Evolutionary conservation across 495 filamentous ascomycete genomes (phyloP), one percentile per base, ranked within the genome.

Genomic region (Cudoniella acicularis): DNA sequence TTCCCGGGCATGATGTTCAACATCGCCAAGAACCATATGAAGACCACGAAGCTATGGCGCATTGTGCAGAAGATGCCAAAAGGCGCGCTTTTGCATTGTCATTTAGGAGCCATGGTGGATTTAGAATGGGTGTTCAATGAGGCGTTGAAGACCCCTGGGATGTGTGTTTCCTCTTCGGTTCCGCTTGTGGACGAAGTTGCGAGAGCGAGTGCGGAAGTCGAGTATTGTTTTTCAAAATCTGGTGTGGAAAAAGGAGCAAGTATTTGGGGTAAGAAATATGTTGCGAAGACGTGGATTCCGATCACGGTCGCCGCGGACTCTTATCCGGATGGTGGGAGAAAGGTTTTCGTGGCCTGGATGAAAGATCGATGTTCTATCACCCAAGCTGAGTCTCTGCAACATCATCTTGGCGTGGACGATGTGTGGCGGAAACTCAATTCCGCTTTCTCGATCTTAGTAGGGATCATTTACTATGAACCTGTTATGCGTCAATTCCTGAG

Each of bases 1-100:
- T 86, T 87, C 68, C 91, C 90, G 1, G 91, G 92, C 1, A 92
- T 94, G 82, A 91, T 92, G 85, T 95, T 95, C 67, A 83, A 80
- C 8, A 74, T 89, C 20, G 89, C 89, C 54, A 91, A 88, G 68
- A 78, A 81, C n/a, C 77, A 83, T 17, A 90, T 96, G 83, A 88
- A 92, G 69, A 77, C 78, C 59, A 91, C 88, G 6, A 84, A 84
- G 62, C 78, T 96, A 10, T 97, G 91, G 89, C 80, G 80, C 56
- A 93, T 96, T 53, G 81, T 96, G 2, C 77, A 83, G 42, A 79
- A 73, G 42, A 88, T 98, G 88, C 93, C 93, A 22, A 97, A 98
- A 69, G 93, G 93, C 3, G 83, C 87, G 3, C 77, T 97, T 10
- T 71, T 97, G 52, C 92, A 96, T 72, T 88, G 89, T 9, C 90